Percentiles rank a stretch among this genome's conserved stretches.
Conservation (phyloP, 768 basidiomycete genomes). For the Macrolepiota fuliginosa region DNA sequence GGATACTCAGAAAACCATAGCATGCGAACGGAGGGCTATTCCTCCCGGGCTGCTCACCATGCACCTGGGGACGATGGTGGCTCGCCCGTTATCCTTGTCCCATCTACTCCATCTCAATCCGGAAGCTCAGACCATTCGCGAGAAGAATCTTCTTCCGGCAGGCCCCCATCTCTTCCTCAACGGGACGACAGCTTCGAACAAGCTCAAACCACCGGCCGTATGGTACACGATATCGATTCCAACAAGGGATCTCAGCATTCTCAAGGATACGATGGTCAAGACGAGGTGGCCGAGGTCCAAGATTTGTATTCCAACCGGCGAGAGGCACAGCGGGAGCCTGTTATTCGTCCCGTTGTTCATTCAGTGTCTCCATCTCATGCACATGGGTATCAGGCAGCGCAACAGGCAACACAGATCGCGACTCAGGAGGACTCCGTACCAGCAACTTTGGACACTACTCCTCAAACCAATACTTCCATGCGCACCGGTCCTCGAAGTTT, state of each 20-base stretch:
- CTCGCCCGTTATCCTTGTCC: constrained; percentile 36
- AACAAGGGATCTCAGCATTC: constrained; percentile 20
- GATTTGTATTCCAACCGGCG: constrained; percentile 1
- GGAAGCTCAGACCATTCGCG: constrained; percentile 20
- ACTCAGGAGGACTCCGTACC: constrained; percentile 21
- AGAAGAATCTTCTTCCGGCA: not conserved
- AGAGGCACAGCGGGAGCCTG: not conserved
- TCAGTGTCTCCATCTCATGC: not conserved
- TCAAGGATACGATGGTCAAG: constrained; percentile 11
- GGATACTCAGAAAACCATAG: not conserved
- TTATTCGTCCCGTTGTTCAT: not conserved
- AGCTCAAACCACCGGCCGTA: constrained; percentile 3
- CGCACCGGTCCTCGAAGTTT: constrained; percentile 12
- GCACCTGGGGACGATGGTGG: constrained; percentile 11
- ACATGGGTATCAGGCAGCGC: constrained; percentile 12
- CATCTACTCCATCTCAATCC: constrained; percentile 50
- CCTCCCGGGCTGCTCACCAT: not conserved
- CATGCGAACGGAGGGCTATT: not conserved
- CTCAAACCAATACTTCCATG: constrained; percentile 3
- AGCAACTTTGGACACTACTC: not conserved
- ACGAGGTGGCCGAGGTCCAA: constrained; percentile 11
- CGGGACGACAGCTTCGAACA: constrained; percentile 13
- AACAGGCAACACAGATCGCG: constrained; percentile 33
- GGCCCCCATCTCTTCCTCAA: constrained; percentile 15
- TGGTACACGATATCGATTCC: constrained; percentile 19